Evolutionary conservation across 192 early-diverging fungal genomes (phyloP).

Genomic region (Podila clonocystis): DNA sequence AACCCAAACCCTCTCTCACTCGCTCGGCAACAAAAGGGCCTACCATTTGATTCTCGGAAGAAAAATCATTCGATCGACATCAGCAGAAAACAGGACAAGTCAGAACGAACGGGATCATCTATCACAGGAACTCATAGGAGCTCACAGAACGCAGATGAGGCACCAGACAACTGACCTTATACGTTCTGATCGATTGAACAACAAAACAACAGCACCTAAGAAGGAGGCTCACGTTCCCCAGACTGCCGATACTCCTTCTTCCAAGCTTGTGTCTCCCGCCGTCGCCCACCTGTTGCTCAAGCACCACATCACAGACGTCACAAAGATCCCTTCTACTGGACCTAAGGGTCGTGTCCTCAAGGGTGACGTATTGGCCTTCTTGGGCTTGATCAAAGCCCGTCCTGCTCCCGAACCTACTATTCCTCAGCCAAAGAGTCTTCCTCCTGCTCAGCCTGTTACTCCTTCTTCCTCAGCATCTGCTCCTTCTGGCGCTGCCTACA

Average conservation of each 20-base stretch:
- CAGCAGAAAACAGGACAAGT: too few species aligned
- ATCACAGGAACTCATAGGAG: too few species aligned
- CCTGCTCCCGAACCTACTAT: slow-evolving; percentile 59
- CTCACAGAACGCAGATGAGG: too few species aligned
- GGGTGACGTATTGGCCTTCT: slow-evolving; percentile 76
- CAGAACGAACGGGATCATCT: too few species aligned
- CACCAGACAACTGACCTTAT: too few species aligned
- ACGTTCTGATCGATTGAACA: too few species aligned
- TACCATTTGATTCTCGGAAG: too few species aligned
- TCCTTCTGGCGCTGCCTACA: slow-evolving; percentile 53
- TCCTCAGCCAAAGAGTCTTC: slow-evolving; percentile 52
- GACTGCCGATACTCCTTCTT: slow-evolving; percentile 40
- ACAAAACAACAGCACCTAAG: slow-evolving; percentile 40
- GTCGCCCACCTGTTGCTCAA: slow-evolving; percentile 59
- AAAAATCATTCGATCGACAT: too few species aligned
- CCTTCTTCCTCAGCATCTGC: not conserved
- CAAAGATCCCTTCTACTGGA: slow-evolving; percentile 64
- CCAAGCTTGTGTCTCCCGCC: slow-evolving; percentile 62
- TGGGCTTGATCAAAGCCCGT: slow-evolving; percentile 64
- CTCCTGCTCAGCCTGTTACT: slow-evolving; percentile 23
- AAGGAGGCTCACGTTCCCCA: slow-evolving; percentile 34
- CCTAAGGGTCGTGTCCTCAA: slow-evolving; percentile 77
- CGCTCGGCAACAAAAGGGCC: too few species aligned
- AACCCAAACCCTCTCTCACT: too few species aligned
- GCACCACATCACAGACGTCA: slow-evolving; percentile 64